Conservation (phyloP, 192 early-diverging fungal genomes). For the Backusella australiensis region DNA sequence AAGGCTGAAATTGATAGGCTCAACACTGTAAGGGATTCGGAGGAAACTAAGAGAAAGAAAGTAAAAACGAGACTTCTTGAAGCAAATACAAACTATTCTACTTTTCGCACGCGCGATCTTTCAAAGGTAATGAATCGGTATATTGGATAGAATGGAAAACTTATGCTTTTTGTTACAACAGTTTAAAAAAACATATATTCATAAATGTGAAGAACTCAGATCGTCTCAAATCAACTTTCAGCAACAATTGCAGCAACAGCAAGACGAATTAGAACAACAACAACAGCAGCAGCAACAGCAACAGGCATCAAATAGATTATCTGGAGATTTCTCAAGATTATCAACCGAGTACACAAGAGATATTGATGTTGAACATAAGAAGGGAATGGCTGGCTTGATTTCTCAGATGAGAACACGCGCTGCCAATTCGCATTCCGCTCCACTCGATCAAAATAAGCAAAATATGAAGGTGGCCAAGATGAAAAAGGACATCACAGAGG, state of each 20-base stretch:
- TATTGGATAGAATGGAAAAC: neutral
- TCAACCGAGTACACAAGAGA: neutral
- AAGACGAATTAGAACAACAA: neutral
- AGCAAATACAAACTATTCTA: slow-evolving; percentile 26
- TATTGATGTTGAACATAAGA: slow-evolving; percentile 20
- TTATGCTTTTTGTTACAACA: neutral
- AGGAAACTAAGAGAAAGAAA: slow-evolving; percentile 19
- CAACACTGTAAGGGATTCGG: neutral
- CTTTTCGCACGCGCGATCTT: slow-evolving; percentile 21
- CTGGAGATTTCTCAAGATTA: neutral
- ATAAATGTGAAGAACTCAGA: slow-evolving; percentile 28
- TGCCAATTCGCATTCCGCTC: slow-evolving; percentile 6
- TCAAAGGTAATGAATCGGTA: slow-evolving; percentile 24
- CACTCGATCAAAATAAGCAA: slow-evolving; percentile 29
- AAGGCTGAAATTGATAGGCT: slow-evolving; percentile 20
- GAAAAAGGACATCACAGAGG: slow-evolving; percentile 40
- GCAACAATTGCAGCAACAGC: neutral
- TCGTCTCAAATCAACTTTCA: neutral
- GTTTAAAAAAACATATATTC: slow-evolving; percentile 27
- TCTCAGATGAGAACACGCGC: slow-evolving; percentile 27
- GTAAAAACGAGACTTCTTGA: slow-evolving; percentile 17
- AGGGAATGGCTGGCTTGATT: slow-evolving; percentile 30
- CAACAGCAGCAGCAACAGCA: neutral
- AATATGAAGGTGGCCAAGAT: slow-evolving; percentile 35
- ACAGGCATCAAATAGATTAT: neutral